Base-by-base conservation (phyloP, 108 stramenopile genomes). In the Chaetoceros muelleri region DNA sequence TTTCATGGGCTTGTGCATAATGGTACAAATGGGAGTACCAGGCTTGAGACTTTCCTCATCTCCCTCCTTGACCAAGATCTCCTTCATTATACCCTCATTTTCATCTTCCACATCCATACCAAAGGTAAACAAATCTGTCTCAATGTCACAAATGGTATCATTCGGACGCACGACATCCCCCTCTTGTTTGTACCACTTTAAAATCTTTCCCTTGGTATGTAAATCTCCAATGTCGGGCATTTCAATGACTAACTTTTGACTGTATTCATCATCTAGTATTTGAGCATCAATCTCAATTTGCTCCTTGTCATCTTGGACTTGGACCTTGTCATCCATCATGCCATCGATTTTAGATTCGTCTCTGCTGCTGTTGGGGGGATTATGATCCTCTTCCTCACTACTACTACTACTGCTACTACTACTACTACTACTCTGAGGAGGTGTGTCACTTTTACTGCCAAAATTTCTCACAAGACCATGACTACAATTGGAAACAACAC, bases 91-190 rank as follows among this genome's bases (percentile, higher is more conserved):
- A 25, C 64, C 56, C 16, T 70, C 63, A 20, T 30, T 22, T 0
- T 74, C 70, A 44, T 65, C 67, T 2, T 80, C 79, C 7, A 53
- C 65, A n/a, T 57, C 45, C 70, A 80, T 71, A 3, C 72, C 75
- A 74, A 80, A 76, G 10, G 65, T 70, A 62, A 79, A 79, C 46
- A 68, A 65, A 0, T 63, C 61, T 2, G 75, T 80, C 27, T 70
- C 51, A 57, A 80, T 71, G 48, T 76, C 79, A 55, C 79, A 76
- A 19, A 76, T 53, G 5, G 65, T 52, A 59, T 80, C 75, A 27
- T 71, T 57, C 2, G 22, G 25, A 21, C 62, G 27, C 19, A 80
- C 58, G 30, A 76, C 17, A 58, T 76, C 75, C 3, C 67, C 66
- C 13, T 67, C 67, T 29, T 59, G 27, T 40, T 80, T 80, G 66